Conservation (phyloP, 2,329 filamentous ascomycete species). For the Didymella pinodella region DNA sequence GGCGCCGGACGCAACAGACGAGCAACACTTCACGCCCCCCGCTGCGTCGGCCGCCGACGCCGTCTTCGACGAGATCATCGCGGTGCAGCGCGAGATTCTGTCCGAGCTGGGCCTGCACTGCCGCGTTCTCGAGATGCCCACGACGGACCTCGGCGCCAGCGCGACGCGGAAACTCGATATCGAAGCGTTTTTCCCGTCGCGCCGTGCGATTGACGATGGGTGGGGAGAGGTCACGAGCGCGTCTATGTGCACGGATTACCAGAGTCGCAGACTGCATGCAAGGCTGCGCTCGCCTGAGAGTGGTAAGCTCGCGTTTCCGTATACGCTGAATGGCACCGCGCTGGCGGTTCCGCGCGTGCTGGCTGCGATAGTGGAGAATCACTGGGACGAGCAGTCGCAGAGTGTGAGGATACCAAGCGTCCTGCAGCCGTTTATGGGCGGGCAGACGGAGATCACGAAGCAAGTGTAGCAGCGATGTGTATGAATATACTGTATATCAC, state of each 20-base stretch:
- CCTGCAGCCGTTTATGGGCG: constrained; percentile 83
- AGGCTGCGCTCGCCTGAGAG: constrained; percentile 64
- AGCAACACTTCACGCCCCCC: constrained; percentile 44
- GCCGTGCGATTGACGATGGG: constrained; percentile 69
- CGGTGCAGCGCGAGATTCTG: constrained; percentile 86
- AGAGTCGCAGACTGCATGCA: constrained; percentile 82
- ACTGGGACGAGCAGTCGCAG: constrained; percentile 76
- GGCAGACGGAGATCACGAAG: constrained; percentile 44
- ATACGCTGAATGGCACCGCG: constrained; percentile 93
- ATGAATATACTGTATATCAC: background rate
- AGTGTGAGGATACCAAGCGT: constrained; percentile 80
- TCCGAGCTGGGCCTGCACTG: constrained; percentile 79
- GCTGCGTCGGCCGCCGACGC: constrained; percentile 57
- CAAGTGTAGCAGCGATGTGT: constrained; percentile 27
- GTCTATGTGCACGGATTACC: constrained; percentile 94
- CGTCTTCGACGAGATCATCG: constrained; percentile 84
- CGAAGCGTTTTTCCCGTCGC: constrained; percentile 90
- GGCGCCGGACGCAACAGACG: constrained; percentile 58
- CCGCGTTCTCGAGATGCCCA: constrained; percentile 92
- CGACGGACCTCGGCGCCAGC: constrained; percentile 85
- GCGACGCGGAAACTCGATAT: constrained; percentile 90
- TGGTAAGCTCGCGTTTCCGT: constrained; percentile 74
- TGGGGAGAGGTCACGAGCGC: constrained; percentile 95
- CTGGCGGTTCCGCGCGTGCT: constrained; percentile 89
- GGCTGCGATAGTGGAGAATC: constrained; percentile 87